phyloP scores from a whole-genome alignment of 306 rosid genomes.

The Carpinus fangiana region DNA sequence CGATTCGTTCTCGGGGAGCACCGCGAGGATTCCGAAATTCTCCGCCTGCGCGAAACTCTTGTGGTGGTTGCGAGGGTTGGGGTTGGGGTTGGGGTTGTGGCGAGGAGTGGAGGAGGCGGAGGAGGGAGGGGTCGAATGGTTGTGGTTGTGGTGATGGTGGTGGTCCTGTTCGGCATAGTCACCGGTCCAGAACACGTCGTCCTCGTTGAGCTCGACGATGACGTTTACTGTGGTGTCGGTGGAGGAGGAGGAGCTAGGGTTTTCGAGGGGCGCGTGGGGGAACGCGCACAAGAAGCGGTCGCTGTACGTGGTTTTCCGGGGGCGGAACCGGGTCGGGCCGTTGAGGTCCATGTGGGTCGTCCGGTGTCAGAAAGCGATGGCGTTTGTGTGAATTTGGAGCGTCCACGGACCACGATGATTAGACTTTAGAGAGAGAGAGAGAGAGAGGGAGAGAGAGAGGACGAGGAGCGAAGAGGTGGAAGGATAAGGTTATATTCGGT shows the following conservation, averaged over 20 bases:
- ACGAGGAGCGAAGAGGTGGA: background rate
- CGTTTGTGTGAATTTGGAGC: background rate
- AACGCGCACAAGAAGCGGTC: constrained; percentile 49
- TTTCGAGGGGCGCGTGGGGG: constrained; percentile 25
- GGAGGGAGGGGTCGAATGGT: constrained; percentile 32
- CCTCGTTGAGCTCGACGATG: constrained; percentile 62
- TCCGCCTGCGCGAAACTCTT: constrained; percentile 44
- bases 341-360: constrained; percentile 38
- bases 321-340: constrained; percentile 40
- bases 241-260: constrained; percentile 21
- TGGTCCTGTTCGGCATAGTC: constrained; percentile 44
- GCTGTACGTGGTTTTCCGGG: constrained; percentile 31
- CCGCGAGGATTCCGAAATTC: constrained; percentile 82
- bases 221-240: background rate
- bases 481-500: background rate
- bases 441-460: background rate
- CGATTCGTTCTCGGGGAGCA: constrained; percentile 61
- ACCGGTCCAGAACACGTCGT: constrained; percentile 60
- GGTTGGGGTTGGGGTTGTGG: constrained; percentile 25
- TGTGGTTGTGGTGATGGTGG: background rate
- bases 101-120: constrained; percentile 42
- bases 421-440: background rate
- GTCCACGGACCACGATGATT: background rate
- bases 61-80: constrained; percentile 27
- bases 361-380: constrained; percentile 1